These are phyloP conservation scores for Neopestalotiopsis sp. DNA, from an alignment of 2,329 filamentous ascomycete species.

Conservation along the genomic window DNA sequence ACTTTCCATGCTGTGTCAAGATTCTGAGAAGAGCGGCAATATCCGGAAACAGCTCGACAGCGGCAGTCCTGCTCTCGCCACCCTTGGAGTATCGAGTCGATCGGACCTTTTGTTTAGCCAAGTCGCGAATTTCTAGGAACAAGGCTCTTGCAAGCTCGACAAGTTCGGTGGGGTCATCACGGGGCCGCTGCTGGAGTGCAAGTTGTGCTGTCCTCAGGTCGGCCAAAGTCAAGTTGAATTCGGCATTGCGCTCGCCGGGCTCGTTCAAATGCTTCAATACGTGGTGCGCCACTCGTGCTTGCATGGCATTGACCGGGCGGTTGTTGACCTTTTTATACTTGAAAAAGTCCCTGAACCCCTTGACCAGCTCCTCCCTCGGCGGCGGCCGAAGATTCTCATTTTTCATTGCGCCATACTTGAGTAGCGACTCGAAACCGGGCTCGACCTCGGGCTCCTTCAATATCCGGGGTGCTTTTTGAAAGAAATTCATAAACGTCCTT, in stretches of 20 bases:
- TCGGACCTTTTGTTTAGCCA: conserved; percentile 18
- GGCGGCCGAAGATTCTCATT: conserved; percentile 70
- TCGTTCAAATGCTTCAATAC: conserved; percentile 66
- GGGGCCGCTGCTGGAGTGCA: conserved; percentile 47
- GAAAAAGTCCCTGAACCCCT: conserved; percentile 71
- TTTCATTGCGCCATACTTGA: conserved; percentile 68
- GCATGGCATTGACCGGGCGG: conserved; percentile 64
- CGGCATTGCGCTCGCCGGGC: conserved; percentile 39
- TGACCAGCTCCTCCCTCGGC: conserved; percentile 62
- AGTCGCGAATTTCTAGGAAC: conserved; percentile 42
- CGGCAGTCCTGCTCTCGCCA: conserved; percentile 6
- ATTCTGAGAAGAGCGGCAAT: conserved; percentile 28
- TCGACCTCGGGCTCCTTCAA: conserved; percentile 68
- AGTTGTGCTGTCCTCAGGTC: conserved; percentile 48
- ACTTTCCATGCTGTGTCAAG: conserved; percentile 34
- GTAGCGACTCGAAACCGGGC: conserved; percentile 74
- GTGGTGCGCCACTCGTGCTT: conserved; percentile 64
- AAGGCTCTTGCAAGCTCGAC: conserved; percentile 51
- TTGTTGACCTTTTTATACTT: conserved; percentile 53
- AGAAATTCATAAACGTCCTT: conserved; percentile 67
- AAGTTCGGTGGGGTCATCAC: conserved; percentile 50
- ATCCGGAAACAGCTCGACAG: conserved; percentile 26
- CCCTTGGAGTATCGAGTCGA: background rate
- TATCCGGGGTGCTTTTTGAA: conserved; percentile 62
- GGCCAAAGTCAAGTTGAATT: conserved; percentile 22